These are phyloP conservation scores for Chlorokybus atmophyticus DNA, from an alignment of 139 green algal species.

Conservation along the genomic window DNA sequence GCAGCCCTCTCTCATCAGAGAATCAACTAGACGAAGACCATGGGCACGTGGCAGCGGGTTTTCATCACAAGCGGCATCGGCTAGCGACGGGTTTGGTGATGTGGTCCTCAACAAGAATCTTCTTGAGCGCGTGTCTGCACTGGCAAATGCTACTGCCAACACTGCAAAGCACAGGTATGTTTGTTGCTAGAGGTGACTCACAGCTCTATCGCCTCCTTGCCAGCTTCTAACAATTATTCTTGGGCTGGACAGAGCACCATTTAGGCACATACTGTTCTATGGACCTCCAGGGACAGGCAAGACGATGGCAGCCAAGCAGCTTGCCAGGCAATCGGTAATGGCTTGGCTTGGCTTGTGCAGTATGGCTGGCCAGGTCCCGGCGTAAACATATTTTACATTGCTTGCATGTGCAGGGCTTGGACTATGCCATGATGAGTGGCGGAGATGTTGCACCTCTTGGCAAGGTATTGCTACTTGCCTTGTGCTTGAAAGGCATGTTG, in stretches of 20 bases:
- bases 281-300: slow-evolving; percentile 66
- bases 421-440: slow-evolving; percentile 96
- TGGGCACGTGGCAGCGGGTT: not conserved
- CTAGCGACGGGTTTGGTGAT: slow-evolving; percentile 45
- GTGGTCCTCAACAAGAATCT: slow-evolving; percentile 69
- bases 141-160: slow-evolving; percentile 78
- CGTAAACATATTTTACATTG: too few species aligned
- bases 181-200: too few species aligned
- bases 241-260: slow-evolving; percentile 49
- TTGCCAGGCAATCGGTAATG: slow-evolving; percentile 64
- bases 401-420: slow-evolving; percentile 61
- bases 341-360: not conserved
- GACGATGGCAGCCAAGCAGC: slow-evolving; percentile 89
- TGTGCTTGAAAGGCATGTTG: too few species aligned
- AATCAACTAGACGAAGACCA: slow-evolving; percentile 38
- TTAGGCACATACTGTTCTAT: slow-evolving; percentile 77
- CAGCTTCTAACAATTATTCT: too few species aligned
- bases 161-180: slow-evolving; percentile 61
- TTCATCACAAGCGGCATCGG: not conserved
- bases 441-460: slow-evolving; percentile 88
- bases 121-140: slow-evolving; percentile 65
- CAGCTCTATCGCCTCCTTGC: too few species aligned
- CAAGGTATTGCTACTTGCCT: too few species aligned
- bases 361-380: not conserved
- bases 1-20: slow-evolving; percentile 43